These are phyloP conservation scores for Fusarium virguliforme DNA, from an alignment of 2,329 filamentous ascomycete species.

Conservation along the genomic window DNA sequence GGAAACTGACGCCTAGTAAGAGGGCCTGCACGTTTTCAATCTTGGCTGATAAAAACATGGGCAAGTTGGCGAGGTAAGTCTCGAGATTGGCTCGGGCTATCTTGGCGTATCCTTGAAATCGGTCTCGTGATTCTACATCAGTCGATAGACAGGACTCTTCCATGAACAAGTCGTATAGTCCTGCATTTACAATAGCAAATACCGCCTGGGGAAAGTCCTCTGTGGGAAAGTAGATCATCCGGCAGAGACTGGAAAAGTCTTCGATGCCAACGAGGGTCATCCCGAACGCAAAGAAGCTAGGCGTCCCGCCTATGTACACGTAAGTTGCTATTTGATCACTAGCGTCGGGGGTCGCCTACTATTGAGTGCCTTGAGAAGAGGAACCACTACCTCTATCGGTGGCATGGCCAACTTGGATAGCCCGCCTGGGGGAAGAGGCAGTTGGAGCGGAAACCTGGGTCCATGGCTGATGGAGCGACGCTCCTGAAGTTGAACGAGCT, in stretches of 20 bases:
- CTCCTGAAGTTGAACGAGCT: slow-evolving; percentile 68
- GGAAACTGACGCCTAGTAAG: slow-evolving; percentile 66
- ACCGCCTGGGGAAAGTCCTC: slow-evolving; percentile 65
- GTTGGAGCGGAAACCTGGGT: slow-evolving; percentile 62
- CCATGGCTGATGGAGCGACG: slow-evolving; percentile 58
- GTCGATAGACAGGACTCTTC: slow-evolving; percentile 59
- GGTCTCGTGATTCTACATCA: slow-evolving; percentile 51
- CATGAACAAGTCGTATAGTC: slow-evolving; percentile 65
- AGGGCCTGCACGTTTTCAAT: slow-evolving; percentile 71
- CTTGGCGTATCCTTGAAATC: slow-evolving; percentile 57
- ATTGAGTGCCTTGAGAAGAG: slow-evolving; percentile 64
- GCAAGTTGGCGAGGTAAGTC: slow-evolving; percentile 65
- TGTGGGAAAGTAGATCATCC: slow-evolving; percentile 65
- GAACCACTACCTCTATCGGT: slow-evolving; percentile 65
- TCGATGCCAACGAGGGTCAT: slow-evolving; percentile 58
- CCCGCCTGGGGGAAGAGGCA: slow-evolving; percentile 61
- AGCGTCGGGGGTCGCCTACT: slow-evolving; percentile 48
- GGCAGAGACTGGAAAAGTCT: slow-evolving; percentile 66
- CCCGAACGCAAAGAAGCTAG: not conserved
- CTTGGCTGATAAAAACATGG: slow-evolving; percentile 70
- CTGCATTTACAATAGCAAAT: slow-evolving; percentile 66
- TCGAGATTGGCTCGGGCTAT: slow-evolving; percentile 66
- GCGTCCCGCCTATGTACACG: not conserved
- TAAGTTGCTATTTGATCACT: not conserved
- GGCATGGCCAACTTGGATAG: slow-evolving; percentile 68